Percentiles rank a stretch among this genome's conserved stretches.
These are phyloP conservation scores for Blastobotrys apis DNA, from an alignment of 1,139 yeast species.

Conservation along the genomic window DNA sequence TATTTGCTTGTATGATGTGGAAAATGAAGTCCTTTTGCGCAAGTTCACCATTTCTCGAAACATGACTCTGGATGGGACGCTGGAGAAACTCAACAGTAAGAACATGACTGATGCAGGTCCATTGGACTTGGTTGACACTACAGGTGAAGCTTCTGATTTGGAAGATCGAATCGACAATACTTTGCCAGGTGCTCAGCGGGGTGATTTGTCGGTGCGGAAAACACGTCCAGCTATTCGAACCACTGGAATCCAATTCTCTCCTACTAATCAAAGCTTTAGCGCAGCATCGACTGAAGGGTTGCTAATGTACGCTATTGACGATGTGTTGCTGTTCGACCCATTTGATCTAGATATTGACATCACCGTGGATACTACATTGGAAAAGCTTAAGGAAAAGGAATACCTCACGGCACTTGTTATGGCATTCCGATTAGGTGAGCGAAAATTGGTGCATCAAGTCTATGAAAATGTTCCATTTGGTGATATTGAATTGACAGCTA, in stretches of 20 bases:
- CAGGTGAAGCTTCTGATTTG: conserved; percentile 80
- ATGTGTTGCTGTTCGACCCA: conserved; percentile 78
- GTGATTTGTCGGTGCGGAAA: conserved; percentile 78
- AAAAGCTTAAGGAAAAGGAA: conserved; percentile 59
- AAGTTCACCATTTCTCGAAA: conserved; percentile 82
- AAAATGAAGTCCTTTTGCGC: conserved; percentile 77
- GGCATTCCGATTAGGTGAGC: conserved; percentile 91
- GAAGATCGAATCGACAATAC: conserved; percentile 75
- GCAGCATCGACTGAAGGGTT: conserved; percentile 97
- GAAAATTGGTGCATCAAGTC: conserved; percentile 63
- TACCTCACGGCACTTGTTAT: conserved; percentile 79
- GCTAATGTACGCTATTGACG: conserved; percentile 74
- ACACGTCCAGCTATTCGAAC: conserved; percentile 79
- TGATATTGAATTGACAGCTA: conserved; percentile 63
- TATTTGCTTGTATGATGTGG: conserved; percentile 84
- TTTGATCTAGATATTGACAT: conserved; percentile 91
- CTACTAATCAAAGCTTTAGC: conserved; percentile 87
- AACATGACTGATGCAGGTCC: conserved; percentile 89
- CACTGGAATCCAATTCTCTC: conserved; percentile 74
- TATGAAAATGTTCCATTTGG: conserved; percentile 73
- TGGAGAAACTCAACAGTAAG: conserved; percentile 69
- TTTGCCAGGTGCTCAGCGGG: conserved; percentile 85
- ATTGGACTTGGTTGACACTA: conserved; percentile 71
- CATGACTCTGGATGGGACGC: conserved; percentile 88
- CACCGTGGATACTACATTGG: conserved; percentile 72